Evolutionary conservation across 106 monocot species (phyloP).

Genomic region (Phalaenopsis equestris): DNA sequence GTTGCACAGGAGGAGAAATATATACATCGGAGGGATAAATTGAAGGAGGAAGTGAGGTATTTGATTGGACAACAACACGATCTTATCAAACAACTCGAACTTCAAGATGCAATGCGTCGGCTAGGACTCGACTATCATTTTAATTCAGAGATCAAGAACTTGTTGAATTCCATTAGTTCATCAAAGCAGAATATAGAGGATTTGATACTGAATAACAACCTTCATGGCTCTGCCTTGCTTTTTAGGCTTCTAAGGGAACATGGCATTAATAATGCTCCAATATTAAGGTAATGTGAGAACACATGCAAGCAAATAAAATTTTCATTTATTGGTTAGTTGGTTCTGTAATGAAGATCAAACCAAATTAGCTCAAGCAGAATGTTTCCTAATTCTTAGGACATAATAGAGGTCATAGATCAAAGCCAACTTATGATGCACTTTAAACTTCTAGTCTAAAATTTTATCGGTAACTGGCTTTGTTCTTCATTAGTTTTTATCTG

Average conservation of each 20-base stretch:
- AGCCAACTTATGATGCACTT: too few species aligned
- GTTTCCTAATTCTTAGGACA: too few species aligned
- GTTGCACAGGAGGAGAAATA: neutral
- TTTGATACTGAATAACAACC: neutral
- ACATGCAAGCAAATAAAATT: too few species aligned
- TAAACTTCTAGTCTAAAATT: too few species aligned
- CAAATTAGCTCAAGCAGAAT: too few species aligned
- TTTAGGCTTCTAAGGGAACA: constrained; percentile 28
- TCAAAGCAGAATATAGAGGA: neutral
- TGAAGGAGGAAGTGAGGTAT: constrained; percentile 17
- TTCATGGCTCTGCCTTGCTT: constrained; percentile 9
- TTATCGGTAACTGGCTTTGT: too few species aligned
- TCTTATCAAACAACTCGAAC: constrained; percentile 4
- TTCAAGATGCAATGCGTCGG: constrained; percentile 13
- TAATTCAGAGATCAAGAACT: constrained; percentile 13
- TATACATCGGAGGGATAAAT: neutral
- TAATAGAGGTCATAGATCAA: too few species aligned
- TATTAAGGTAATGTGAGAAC: neutral
- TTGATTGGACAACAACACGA: neutral
- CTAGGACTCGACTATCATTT: constrained; percentile 31
- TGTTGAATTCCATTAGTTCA: neutral
- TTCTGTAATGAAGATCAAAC: too few species aligned
- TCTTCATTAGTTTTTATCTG: too few species aligned
- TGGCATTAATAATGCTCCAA: neutral
- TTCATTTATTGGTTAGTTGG: too few species aligned